phyloP scores from a whole-genome alignment of 2,329 filamentous ascomycete genomes.

The Alternaria alternata region DNA sequence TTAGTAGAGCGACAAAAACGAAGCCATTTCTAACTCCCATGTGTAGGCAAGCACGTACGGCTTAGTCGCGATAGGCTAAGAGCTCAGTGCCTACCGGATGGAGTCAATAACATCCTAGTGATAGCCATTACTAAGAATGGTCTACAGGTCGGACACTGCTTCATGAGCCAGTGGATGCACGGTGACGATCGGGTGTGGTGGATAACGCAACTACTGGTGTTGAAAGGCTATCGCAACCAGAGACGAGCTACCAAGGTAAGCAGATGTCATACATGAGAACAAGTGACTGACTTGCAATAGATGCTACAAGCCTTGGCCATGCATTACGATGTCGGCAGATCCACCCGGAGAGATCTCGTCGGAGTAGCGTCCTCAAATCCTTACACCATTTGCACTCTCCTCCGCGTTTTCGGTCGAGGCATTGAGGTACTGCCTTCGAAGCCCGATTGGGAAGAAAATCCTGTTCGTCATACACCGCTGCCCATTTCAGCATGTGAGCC shows the following conservation, averaged over 20 bases:
- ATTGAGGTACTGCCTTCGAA: constrained; percentile 18
- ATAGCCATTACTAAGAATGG: constrained; percentile 1
- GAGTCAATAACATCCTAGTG: constrained; percentile 13
- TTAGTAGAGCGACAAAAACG: not conserved
- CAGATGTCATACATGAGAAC: too few relatives aligned
- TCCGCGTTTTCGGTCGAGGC: constrained; percentile 20
- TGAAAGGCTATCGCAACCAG: constrained; percentile 16
- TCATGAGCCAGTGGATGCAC: constrained; percentile 18
- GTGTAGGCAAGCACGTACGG: constrained; percentile 1
- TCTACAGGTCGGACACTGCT: constrained; percentile 15
- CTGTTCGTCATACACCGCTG: constrained; percentile 4
- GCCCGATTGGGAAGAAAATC: constrained; percentile 4
- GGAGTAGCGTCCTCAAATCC: constrained; percentile 11
- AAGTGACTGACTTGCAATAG: constrained; percentile 3
- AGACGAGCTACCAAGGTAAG: constrained; percentile 18
- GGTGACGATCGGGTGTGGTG: constrained; percentile 14
- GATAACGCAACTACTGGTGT: constrained; percentile 21
- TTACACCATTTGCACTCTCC: constrained; percentile 10
- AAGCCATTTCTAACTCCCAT: not conserved
- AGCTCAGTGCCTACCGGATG: constrained; percentile 1
- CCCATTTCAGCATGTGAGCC: not conserved
- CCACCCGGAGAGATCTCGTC: constrained; percentile 3
- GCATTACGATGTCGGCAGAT: constrained; percentile 16
- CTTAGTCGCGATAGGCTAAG: constrained; percentile 5
- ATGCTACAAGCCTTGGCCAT: constrained; percentile 16